phyloP scores from a whole-genome alignment of 202 grass and related monocot genomes.

The Sporobolus alterniflorus region DNA sequence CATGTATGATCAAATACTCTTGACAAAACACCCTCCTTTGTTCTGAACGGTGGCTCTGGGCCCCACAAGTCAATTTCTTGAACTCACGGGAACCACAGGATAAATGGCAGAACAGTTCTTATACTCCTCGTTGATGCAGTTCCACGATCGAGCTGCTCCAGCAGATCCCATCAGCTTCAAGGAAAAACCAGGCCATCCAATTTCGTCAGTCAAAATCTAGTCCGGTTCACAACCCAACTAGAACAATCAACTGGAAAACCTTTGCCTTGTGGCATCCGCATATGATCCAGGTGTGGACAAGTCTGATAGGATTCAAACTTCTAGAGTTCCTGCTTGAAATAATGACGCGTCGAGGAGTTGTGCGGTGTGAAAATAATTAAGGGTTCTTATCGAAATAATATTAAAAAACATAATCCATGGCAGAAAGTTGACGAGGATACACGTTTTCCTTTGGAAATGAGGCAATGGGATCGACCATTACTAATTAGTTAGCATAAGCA shows the following conservation, averaged over 20 bases:
- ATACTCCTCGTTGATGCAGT: slow-evolving; percentile 11
- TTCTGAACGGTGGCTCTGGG: neutral
- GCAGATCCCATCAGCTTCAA: slow-evolving; percentile 38
- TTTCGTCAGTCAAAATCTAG: neutral
- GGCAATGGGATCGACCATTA: no score
- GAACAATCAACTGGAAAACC: neutral
- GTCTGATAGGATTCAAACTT: neutral
- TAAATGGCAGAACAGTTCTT: no score
- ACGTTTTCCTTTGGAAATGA: slow-evolving; percentile 28
- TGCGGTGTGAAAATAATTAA: slow-evolving; percentile 17
- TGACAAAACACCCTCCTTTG: neutral
- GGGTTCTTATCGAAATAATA: neutral
- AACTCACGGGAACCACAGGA: neutral
- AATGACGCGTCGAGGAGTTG: neutral
- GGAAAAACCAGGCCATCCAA: neutral
- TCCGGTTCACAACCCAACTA: neutral
- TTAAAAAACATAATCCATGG: neutral
- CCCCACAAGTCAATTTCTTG: neutral
- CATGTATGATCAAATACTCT: neutral
- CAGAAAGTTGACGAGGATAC: slow-evolving; percentile 18
- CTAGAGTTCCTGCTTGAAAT: neutral
- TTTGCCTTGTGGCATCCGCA: neutral
- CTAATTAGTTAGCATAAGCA: no score
- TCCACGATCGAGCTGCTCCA: slow-evolving; percentile 22
- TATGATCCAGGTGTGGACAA: slow-evolving; percentile 19